A percentile compares a stretch with the other conserved stretches of the same genome.
These are phyloP conservation scores for Aureobasidium sp. DNA, from an alignment of 2,329 filamentous ascomycete species.

Conservation along the genomic window DNA sequence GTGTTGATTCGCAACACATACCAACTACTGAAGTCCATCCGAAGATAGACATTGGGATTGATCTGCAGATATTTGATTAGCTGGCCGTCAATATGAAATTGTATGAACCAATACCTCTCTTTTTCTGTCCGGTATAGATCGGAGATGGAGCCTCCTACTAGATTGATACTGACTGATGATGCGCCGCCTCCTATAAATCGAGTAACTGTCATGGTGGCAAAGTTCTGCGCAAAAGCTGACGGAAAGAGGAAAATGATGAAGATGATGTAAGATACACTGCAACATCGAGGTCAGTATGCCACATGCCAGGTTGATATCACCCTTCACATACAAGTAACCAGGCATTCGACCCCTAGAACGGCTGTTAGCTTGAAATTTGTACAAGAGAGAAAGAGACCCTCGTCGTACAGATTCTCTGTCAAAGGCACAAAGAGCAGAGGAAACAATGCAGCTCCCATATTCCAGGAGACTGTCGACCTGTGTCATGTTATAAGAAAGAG, in stretches of 20 bases:
- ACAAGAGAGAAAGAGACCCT: background rate
- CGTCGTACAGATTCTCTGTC: slow-evolving; percentile 19
- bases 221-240: slow-evolving; percentile 21
- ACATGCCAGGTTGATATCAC: background rate
- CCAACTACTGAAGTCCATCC: slow-evolving; percentile 15
- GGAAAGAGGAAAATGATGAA: slow-evolving; percentile 21
- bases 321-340: slow-evolving; percentile 17
- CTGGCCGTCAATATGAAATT: background rate
- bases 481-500: too few relatives aligned
- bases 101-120: slow-evolving; percentile 16
- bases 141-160: slow-evolving; percentile 22
- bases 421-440: slow-evolving; percentile 24
- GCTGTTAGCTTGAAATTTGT: background rate
- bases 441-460: slow-evolving; percentile 24
- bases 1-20: background rate
- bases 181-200: slow-evolving; percentile 25
- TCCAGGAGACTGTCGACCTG: slow-evolving; percentile 22
- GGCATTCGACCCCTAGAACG: slow-evolving; percentile 18
- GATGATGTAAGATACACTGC: slow-evolving; percentile 18
- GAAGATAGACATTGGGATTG: slow-evolving; percentile 25
- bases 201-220: slow-evolving; percentile 20
- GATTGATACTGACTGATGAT: slow-evolving; percentile 22
- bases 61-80: background rate
- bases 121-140: slow-evolving; percentile 24
- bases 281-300: background rate